Base-by-base conservation (phyloP, 352 stramenopile genomes). In the Phytophthora niederhauseri region DNA sequence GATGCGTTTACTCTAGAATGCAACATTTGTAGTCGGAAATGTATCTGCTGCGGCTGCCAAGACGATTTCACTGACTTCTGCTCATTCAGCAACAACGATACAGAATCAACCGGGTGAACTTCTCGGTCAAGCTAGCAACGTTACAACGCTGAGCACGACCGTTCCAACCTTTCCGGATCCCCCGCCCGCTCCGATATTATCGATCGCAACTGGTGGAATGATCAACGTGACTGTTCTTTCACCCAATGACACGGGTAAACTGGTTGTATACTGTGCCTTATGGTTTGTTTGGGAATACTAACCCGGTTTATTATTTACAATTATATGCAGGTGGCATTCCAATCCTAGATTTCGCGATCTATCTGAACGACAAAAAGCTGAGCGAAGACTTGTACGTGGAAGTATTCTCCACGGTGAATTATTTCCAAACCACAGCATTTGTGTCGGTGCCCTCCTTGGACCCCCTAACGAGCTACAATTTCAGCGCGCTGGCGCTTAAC, bases 151-250 rank as follows among this genome's bases (percentile, higher is more conserved):
- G 8, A 81, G 66, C 4, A 93, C 85, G 0, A 46, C 56, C 2
- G 20, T 14, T 5, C 57, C 76, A 17, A 78, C 61, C 1, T 56
- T 87, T 6, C 85, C 82, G 0, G 57, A 58, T 0, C 31, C 73
- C 0, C 80, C 82, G 1, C 81, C 68, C 5, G 24, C 48, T 2
- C 79, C 78, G 11, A 70, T 30, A 4, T 41, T 87, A 2, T 43
- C 80, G 9, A 67, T 68, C 14, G 57, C 75, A 1, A 90, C 79
- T 6, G 84, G 84, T 14, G 84, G 84, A 22, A 73, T 83, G 12
- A 60, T 90, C 1, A 73, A 59, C 22, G 46, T 77, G 14, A 60
- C 36, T 14, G 28, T 85, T 2, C 15, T 72, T 0, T 81, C 77
- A 0, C 77, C 77, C 6, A 34, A 73, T 22, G 80, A 88, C 51